Evolutionary conservation across 768 basidiomycete species (phyloP).

Genomic region (Punctularia strigosozonata): DNA sequence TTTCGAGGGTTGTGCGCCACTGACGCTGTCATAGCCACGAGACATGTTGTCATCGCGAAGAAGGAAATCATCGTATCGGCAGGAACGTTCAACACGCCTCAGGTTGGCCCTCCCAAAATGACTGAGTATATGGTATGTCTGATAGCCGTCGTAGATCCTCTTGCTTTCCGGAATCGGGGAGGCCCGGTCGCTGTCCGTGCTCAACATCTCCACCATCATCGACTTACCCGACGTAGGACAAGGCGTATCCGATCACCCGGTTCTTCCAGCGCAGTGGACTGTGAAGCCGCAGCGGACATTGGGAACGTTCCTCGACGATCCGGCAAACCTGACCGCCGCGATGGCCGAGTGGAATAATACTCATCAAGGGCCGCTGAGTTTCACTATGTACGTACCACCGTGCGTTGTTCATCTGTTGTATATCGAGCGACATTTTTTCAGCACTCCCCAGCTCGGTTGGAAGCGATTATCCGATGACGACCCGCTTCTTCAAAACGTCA

Average conservation of each 20-base stretch:
- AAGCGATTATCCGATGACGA: too few species aligned
- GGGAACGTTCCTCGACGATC: too few species aligned
- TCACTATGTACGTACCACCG: too few species aligned
- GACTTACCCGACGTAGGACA: conserved; percentile 31
- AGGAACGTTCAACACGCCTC: conserved; percentile 15
- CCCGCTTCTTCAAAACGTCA: too few species aligned
- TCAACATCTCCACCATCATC: conserved; percentile 19
- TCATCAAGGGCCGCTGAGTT: too few species aligned
- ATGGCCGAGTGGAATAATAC: too few species aligned
- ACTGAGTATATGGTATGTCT: background rate
- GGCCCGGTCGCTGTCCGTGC: conserved; percentile 14
- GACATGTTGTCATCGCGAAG: conserved; percentile 2
- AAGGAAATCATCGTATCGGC: conserved; percentile 15
- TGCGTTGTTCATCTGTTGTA: too few species aligned
- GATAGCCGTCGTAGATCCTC: background rate
- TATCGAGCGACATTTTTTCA: too few species aligned
- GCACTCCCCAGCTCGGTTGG: too few species aligned
- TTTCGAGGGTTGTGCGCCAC: background rate
- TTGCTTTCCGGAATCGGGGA: conserved; percentile 27
- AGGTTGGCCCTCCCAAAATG: conserved; percentile 16
- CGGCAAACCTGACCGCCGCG: too few species aligned
- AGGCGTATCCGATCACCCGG: conserved; percentile 26
- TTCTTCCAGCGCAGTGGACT: too few species aligned
- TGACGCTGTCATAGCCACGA: background rate
- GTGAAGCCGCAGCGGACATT: too few species aligned